Conservation (phyloP, 2,329 filamentous ascomycete genomes). For the Nakataea oryzae region DNA sequence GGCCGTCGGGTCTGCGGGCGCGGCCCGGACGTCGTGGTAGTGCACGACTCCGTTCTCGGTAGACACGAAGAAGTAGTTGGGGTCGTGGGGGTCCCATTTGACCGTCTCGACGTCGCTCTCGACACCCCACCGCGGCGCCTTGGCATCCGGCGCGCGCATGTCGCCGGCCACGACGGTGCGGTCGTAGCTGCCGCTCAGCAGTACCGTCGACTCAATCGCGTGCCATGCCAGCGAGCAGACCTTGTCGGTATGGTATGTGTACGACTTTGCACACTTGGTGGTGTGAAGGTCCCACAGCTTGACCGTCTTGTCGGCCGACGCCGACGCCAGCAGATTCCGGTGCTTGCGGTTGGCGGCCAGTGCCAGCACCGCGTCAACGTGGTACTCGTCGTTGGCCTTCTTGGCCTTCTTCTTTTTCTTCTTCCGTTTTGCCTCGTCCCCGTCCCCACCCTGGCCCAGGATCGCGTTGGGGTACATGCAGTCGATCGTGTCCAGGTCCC, state of each 20-base stretch:
- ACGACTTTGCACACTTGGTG: conserved; percentile 87
- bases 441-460: conserved; percentile 59
- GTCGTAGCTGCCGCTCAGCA: conserved; percentile 92
- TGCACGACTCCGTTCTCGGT: conserved; percentile 89
- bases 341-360: conserved; percentile 89
- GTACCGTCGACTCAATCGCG: conserved; percentile 71
- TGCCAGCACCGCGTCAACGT: conserved; percentile 87
- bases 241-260: conserved; percentile 89
- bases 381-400: conserved; percentile 83
- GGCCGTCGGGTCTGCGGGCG: conserved; percentile 59
- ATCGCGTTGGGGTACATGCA: conserved; percentile 98
- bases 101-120: conserved; percentile 93
- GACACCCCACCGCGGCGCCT: conserved; percentile 78
- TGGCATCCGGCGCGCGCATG: conserved; percentile 84
- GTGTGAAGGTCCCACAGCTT: conserved; percentile 97
- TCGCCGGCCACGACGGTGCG: conserved; percentile 89
- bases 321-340: conserved; percentile 86
- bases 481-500: conserved; percentile 93
- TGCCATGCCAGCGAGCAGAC: conserved; percentile 96
- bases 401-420: conserved; percentile 87
- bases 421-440: conserved; percentile 43
- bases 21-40: conserved; percentile 77
- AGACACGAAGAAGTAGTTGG: conserved; percentile 89
- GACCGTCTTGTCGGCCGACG: conserved; percentile 91
- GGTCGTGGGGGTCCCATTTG: conserved; percentile 85